Base-by-base conservation (phyloP, 306 rosid genomes). In the Sindora glabra region DNA sequence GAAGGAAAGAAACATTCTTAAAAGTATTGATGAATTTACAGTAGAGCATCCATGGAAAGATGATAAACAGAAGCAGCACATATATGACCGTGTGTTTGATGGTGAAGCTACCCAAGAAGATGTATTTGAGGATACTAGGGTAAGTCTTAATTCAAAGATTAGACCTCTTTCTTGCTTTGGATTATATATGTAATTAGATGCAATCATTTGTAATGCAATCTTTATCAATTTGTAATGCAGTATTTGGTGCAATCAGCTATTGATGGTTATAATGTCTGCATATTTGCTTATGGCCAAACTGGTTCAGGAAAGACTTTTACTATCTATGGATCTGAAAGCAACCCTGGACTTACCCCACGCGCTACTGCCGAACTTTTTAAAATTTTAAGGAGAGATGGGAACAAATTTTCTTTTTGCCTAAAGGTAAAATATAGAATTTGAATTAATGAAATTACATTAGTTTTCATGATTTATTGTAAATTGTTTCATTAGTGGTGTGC, bases 281-380 rank as follows among this genome's bases (percentile, higher is more conserved):
- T 90, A 67, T 90, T 90, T 84, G 97, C 97, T 3, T 90, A 90
- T 44, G 97, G 97, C 59, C 97, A 90, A 79, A 90, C 97, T 13
- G 97, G 97, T 42, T 90, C 97, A 5, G 97, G 97, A 44, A 90
- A 90, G 80, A 90, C 97, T 5, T 90, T 77, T 65, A 90, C 97
- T 17, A 84, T 90, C 38, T 90, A 90, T 26, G 97, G 97, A 61
- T 73, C 90, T 8, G 94, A 84, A 75, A 64, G 48, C 62, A 79
- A 82, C 62, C 87, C 86, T 59, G 97, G 97, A 48, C 81, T 90
- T 49, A 90, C 97, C 36, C 95, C 94, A 4, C 87, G 88, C 8
- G 94, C 95, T 19, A 90, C 76, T 17, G 48, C 80, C 45, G 97
- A 90, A 47, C 81, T 90, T 53, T 90, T 90, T 70, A 80, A 71